Evolutionary conservation across 306 rosid species (phyloP).

Genomic region (Astragalus glycyphyllos): DNA sequence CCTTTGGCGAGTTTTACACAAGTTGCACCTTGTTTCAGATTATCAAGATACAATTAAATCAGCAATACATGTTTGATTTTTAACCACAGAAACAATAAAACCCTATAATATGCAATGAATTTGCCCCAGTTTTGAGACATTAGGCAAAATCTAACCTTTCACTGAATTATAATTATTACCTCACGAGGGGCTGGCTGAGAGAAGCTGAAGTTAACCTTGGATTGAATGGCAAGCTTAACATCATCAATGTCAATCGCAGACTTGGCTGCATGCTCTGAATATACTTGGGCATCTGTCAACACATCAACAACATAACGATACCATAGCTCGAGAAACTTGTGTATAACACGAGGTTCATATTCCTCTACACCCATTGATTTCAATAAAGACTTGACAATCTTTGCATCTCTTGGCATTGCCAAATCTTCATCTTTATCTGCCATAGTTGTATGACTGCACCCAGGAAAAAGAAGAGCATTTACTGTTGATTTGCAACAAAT

Average conservation of each 20-base stretch:
- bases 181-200: slow-evolving; percentile 97
- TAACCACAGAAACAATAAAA: background rate
- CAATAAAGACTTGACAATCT: slow-evolving; percentile 72
- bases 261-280: slow-evolving; percentile 90
- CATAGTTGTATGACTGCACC: slow-evolving; percentile 42
- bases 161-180: slow-evolving; percentile 53
- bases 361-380: slow-evolving; percentile 95
- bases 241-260: slow-evolving; percentile 82
- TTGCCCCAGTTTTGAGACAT: background rate
- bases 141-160: slow-evolving; percentile 1
- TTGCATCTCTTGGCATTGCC: slow-evolving; percentile 84
- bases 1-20: slow-evolving; percentile 13
- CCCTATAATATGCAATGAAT: slow-evolving; percentile 11
- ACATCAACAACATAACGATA: slow-evolving; percentile 87
- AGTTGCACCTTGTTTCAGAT: slow-evolving; percentile 24
- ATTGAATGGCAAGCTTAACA: slow-evolving; percentile 89
- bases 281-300: slow-evolving; percentile 84
- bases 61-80: slow-evolving; percentile 9
- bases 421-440: slow-evolving; percentile 77
- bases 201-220: slow-evolving; percentile 90
- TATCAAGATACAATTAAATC: slow-evolving; percentile 5
- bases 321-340: slow-evolving; percentile 92
- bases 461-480: background rate
- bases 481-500: slow-evolving; percentile 3
- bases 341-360: slow-evolving; percentile 80